Conservation (phyloP, 345 rosid genomes). For the Trapa bicornis region DNA sequence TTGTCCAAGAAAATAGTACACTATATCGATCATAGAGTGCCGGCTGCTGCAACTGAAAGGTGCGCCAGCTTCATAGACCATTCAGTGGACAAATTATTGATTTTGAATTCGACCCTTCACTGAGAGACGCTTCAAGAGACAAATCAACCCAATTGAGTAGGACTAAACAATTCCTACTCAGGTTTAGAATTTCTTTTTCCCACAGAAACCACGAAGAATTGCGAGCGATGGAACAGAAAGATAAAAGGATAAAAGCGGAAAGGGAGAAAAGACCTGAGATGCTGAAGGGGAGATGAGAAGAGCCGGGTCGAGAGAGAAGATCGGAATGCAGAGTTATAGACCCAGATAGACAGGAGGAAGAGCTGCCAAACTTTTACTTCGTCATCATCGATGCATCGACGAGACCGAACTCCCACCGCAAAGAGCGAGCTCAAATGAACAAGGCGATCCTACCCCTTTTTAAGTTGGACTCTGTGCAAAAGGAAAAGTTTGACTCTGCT, state of each 20-base stretch:
- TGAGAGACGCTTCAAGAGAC: background rate
- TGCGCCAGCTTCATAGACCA: background rate
- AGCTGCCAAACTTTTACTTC: background rate
- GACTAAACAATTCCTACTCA: background rate
- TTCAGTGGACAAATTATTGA: background rate
- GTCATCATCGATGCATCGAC: slow-evolving; percentile 3
- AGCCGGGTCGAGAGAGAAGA: background rate
- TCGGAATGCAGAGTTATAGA: background rate
- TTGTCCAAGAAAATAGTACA: background rate
- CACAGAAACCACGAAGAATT: background rate
- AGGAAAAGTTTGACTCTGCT: background rate
- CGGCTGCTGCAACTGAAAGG: background rate
- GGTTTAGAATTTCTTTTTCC: background rate
- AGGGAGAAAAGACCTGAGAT: slow-evolving; percentile 5
- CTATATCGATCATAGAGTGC: background rate
- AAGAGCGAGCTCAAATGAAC: background rate
- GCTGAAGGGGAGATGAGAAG: background rate
- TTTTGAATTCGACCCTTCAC: background rate
- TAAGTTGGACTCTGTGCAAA: too few relatives aligned
- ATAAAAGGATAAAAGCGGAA: background rate
- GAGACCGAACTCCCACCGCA: background rate
- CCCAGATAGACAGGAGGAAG: background rate
- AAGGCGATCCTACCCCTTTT: too few relatives aligned
- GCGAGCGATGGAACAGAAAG: background rate
- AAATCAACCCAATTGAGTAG: background rate